phyloP scores from a whole-genome alignment of 495 filamentous ascomycete genomes.

The Platismatia glauca region DNA sequence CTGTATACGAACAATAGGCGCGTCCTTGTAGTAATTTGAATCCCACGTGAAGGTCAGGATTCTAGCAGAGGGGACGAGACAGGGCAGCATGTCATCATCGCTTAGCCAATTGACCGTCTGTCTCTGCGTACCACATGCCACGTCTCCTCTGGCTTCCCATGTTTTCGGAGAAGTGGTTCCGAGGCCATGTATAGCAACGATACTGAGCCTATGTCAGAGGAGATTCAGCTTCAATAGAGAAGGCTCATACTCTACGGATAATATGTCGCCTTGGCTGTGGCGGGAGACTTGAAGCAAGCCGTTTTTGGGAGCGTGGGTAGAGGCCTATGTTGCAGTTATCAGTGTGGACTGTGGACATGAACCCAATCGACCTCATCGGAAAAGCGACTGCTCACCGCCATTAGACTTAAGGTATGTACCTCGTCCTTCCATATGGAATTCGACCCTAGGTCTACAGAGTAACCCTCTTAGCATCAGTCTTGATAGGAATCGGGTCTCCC shows the following conservation, averaged over 20 bases:
- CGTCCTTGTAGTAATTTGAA: slow-evolving; percentile 1
- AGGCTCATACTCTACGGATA: neutral
- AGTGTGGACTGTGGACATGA: neutral
- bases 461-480: too few relatives aligned
- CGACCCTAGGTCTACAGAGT: too few relatives aligned
- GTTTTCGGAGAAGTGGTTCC: slow-evolving; percentile 3
- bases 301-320: neutral
- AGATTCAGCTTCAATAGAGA: neutral
- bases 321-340: neutral
- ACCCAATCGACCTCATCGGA: neutral
- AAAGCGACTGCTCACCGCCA: neutral
- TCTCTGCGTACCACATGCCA: slow-evolving; percentile 1
- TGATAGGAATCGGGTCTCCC: too few relatives aligned
- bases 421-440: too few relatives aligned
- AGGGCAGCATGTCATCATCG: neutral
- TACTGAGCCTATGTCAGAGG: neutral
- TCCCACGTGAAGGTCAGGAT: slow-evolving; percentile 4
- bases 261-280: neutral
- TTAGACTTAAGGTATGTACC: too few relatives aligned
- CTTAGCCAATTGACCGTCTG: slow-evolving; percentile 1
- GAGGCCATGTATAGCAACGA: neutral
- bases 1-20: slow-evolving; percentile 2
- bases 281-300: neutral
- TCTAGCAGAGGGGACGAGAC: neutral
- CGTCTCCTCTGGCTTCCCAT: slow-evolving; percentile 3